These are phyloP conservation scores for Balakata baccata DNA, from an alignment of 345 rosid genomes.

Conservation along the genomic window DNA sequence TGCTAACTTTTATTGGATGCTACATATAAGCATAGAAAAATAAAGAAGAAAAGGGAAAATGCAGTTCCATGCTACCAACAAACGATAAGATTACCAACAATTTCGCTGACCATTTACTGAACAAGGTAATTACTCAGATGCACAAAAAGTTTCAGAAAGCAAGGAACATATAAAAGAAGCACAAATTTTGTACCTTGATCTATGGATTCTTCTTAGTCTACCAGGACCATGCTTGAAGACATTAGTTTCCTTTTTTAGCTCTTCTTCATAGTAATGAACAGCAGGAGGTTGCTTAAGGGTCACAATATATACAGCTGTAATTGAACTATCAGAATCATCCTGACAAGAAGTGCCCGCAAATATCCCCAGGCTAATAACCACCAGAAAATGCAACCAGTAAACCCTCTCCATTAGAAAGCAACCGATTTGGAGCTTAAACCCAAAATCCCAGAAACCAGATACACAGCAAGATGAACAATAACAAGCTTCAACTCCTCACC, in stretches of 20 bases:
- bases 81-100: slow-evolving; percentile 1
- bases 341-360: slow-evolving; percentile 35
- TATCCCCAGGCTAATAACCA: slow-evolving; percentile 16
- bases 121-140: not conserved
- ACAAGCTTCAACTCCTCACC: not conserved
- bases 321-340: slow-evolving; percentile 39
- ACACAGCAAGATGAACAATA: not conserved
- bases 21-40: not conserved
- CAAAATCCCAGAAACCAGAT: not conserved
- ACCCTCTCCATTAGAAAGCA: slow-evolving; percentile 32
- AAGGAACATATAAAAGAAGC: not conserved
- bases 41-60: not conserved
- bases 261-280: slow-evolving; percentile 41
- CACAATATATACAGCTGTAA: slow-evolving; percentile 70
- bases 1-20: not conserved
- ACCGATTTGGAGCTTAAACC: not conserved
- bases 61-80: not conserved
- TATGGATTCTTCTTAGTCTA: slow-evolving; percentile 32
- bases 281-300: slow-evolving; percentile 65
- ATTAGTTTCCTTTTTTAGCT: slow-evolving; percentile 29
- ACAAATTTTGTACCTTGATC: slow-evolving; percentile 45
- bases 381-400: slow-evolving; percentile 30
- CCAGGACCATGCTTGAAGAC: slow-evolving; percentile 41
- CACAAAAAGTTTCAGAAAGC: not conserved
- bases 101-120: not conserved